Evolutionary conservation across 2,329 filamentous ascomycete species (phyloP), one percentile per base, ranked within the genome.

Genomic region (Knufia petricola): DNA sequence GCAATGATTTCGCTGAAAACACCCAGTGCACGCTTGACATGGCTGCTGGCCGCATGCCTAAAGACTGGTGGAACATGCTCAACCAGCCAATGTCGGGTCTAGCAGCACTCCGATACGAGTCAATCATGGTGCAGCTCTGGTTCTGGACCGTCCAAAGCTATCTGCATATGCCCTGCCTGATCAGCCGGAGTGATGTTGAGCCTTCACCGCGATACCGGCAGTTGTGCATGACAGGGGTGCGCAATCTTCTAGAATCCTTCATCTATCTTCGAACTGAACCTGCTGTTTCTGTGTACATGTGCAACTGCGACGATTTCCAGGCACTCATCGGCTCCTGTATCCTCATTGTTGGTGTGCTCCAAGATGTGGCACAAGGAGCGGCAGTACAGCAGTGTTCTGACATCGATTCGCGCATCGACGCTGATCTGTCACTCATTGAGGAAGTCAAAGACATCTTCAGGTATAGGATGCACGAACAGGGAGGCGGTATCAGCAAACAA

Each of bases 81-180:
- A 31, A 49, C 3, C 55, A 55, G 40, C 37, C 50, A 4, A 12
- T 48, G 8, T 26, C 28, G 19, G 28, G 44, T 15, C 42, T 56
- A 23, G 40, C 50, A 10, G 48, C 40, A 20, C 42, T 48, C 39
- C 38, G 52, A 23, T 49, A 53, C 39, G 50, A 58, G 47, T 51
- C 53, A 30, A 46, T 58, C 10, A 49, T 50, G 19, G 45, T 54
- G 2, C 54, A 56, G 28, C 50, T 58, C 36, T 56, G 54, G 54
- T 58, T 53, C 46, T 58, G 55, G 55, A 49, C 55, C 26, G 52
- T 56, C 19, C 55, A 58, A 36, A 26, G 50, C n/a, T 58, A 56
- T 38, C 45, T 58, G 4, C 54, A 58, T 39, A 36, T 58, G 32
- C 55, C 54, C 3, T 50, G 44, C 41, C 54, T 58, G 50, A 50